Evolutionary conservation across 306 rosid species (phyloP), one percentile per base, ranked within the genome.

Genomic region (Sechiopsis laciniata): DNA sequence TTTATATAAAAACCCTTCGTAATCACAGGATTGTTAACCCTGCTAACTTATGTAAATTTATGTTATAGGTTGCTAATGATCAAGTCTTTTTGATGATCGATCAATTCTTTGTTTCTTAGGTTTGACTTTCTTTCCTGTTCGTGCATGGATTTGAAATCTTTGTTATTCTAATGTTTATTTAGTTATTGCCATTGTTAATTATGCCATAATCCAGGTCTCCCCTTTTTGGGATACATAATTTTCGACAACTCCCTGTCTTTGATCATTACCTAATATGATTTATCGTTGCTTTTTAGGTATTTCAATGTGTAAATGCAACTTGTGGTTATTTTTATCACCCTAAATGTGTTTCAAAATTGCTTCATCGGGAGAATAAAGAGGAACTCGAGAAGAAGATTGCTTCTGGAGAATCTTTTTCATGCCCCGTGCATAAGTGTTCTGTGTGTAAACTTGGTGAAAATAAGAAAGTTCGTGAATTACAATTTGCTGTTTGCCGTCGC

Each of bases 241-340:
- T 68, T 68, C 48, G 35, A 15, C 42, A 67, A 45, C 29, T 40
- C 19, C 1, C 13, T 65, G 75, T 42, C 72, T 54, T 35, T 21
- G 79, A 73, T 55, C 79, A 9, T 74, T 67, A 48, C 14, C 1
- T 81, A 58, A 80, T 71, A 21, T 73, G 76, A 57, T 70, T 72
- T 55, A 16, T 63, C 72, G 77, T 81, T 75, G 71, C 46, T 74
- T 63, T 80, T 70, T 78, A 94, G 99, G 97, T 94, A 76, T 91
- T 91, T 70, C 82, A 74, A 26, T 94, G 99, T 74, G 95, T 82
- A 72, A 80, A 80, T 79, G 99, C 99, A 80, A 90, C 95, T 57
- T 94, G 99, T 77, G 97, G 99, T 68, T 82, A 74, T 78, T 94
- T 94, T 79, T 94, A 90, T 78, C 99, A 94, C 83, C 90, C 97